Conservation (phyloP, 2,329 filamentous ascomycete species). For the Aspergillus unguis region DNA sequence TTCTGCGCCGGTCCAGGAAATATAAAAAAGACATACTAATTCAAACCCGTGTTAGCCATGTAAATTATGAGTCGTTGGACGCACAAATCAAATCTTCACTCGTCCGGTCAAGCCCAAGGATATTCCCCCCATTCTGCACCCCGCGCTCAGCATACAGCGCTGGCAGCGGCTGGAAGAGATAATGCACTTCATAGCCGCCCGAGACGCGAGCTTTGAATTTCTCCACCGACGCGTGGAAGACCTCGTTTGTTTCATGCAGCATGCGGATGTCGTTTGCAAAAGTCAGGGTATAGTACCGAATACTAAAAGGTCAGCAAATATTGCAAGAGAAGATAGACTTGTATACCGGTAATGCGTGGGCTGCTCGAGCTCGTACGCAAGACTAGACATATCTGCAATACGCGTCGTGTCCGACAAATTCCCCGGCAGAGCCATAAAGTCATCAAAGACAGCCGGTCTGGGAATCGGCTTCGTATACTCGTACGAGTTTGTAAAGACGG, state of each 20-base stretch:
- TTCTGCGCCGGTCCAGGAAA: background rate
- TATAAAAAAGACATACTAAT: background rate
- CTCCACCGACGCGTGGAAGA: background rate
- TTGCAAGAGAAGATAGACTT: background rate
- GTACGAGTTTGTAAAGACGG: background rate
- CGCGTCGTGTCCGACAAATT: background rate
- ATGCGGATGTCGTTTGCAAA: background rate
- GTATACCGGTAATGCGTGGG: background rate
- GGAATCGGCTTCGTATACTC: background rate
- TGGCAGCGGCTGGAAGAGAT: constrained; percentile 3
- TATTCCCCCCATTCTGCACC: background rate
- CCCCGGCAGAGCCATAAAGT: background rate
- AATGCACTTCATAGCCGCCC: background rate
- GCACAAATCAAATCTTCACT: constrained; percentile 1
- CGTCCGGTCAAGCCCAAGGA: constrained; percentile 6
- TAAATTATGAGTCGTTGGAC: background rate
- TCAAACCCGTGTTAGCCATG: background rate
- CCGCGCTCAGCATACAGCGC: background rate
- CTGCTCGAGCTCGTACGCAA: background rate
- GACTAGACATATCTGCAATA: too few species aligned
- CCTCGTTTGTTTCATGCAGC: background rate
- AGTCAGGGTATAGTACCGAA: constrained; percentile 2
- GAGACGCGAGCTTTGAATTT: background rate
- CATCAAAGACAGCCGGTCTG: background rate
- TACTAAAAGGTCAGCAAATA: background rate